These are phyloP conservation scores for Ampelomyces quisqualis DNA, from an alignment of 2,329 filamentous ascomycete genomes.

Conservation along the genomic window DNA sequence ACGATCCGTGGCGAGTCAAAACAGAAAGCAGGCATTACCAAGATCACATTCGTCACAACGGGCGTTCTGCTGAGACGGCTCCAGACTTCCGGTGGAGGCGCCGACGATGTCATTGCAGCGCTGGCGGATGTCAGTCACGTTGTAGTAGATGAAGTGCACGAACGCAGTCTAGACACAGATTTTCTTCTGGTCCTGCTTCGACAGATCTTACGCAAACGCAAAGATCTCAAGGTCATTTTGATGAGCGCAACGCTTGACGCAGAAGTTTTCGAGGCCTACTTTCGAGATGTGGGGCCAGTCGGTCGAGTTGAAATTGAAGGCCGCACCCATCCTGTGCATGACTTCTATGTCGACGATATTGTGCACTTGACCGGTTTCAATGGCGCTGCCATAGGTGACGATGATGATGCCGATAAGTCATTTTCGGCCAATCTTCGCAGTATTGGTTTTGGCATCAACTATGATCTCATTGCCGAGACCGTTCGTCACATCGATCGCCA, in stretches of 20 bases:
- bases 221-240: constrained; percentile 82
- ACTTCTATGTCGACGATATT: constrained; percentile 88
- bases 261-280: constrained; percentile 80
- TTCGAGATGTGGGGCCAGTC: constrained; percentile 68
- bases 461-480: constrained; percentile 77
- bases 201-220: constrained; percentile 72
- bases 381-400: constrained; percentile 50
- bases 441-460: constrained; percentile 80
- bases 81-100: constrained; percentile 81
- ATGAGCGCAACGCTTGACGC: constrained; percentile 98
- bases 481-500: constrained; percentile 79
- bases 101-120: constrained; percentile 77
- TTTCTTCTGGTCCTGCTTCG: constrained; percentile 86
- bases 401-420: constrained; percentile 51
- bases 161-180: constrained; percentile 91
- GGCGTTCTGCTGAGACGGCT: constrained; percentile 86
- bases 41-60: constrained; percentile 93
- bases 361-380: constrained; percentile 74
- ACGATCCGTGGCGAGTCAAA: constrained; percentile 88
- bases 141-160: constrained; percentile 95
- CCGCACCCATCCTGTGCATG: constrained; percentile 83
- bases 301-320: constrained; percentile 84
- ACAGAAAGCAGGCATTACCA: constrained; percentile 67
- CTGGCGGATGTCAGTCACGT: constrained; percentile 91
- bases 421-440: constrained; percentile 47